Percentiles rank a stretch among this genome's conserved stretches.
Evolutionary conservation across 2,329 filamentous ascomycete genomes (phyloP).

Genomic region (Trichoderma endophyticum): DNA sequence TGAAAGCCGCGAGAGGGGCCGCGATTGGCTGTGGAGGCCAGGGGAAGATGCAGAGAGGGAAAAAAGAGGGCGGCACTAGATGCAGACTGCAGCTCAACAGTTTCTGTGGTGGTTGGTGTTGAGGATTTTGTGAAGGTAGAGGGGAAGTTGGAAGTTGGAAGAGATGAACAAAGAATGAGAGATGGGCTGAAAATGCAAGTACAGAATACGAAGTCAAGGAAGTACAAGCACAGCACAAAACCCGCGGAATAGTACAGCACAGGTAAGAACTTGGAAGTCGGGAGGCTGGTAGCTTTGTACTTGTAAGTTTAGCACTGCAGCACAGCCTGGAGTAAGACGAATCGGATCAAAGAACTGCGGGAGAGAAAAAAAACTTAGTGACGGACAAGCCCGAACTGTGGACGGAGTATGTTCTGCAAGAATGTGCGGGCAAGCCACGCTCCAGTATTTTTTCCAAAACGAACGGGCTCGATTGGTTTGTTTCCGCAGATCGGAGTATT

Average conservation of each 20-base stretch:
- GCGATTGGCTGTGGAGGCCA: slow-evolving; percentile 1
- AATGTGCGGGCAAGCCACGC: background rate
- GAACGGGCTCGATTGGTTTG: background rate
- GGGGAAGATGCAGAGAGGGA: background rate
- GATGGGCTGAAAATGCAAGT: background rate
- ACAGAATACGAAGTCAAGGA: background rate
- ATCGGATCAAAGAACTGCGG: background rate
- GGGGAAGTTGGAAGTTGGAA: background rate
- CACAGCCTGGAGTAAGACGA: background rate
- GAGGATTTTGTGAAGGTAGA: background rate
- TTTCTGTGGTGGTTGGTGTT: background rate
- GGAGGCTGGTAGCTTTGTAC: background rate
- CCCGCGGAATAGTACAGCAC: background rate
- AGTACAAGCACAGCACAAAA: background rate
- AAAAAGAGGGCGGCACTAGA: background rate
- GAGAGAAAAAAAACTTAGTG: background rate
- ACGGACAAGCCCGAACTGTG: background rate
- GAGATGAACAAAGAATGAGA: background rate
- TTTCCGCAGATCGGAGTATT: background rate
- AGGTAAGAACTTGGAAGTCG: background rate
- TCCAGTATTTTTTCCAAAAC: background rate
- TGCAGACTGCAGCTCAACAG: background rate
- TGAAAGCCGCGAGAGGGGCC: background rate
- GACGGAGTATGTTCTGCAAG: background rate
- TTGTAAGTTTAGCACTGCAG: background rate